Evolutionary conservation across 805 yeast species (phyloP).

Genomic region (Saturnispora sekii): DNA sequence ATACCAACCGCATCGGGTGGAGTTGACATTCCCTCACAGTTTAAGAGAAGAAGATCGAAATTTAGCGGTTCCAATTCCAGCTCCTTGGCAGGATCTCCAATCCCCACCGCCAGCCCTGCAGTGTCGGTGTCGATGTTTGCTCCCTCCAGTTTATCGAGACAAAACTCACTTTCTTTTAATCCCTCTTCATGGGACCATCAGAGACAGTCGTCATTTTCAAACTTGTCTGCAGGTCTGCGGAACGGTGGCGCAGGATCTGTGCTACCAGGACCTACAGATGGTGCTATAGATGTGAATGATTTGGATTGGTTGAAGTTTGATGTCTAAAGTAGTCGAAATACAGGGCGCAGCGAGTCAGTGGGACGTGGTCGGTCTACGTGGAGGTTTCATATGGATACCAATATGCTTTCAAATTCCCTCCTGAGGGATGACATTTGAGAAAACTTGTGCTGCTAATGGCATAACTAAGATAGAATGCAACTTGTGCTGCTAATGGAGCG

Average conservation of each 20-base stretch:
- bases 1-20: background rate
- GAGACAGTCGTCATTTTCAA: constrained; percentile 10
- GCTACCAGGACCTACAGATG: background rate
- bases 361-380: too few species aligned
- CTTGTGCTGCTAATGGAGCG: too few species aligned
- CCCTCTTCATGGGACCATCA: constrained; percentile 13
- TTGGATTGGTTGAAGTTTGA: constrained; percentile 30
- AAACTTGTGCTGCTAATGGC: too few species aligned
- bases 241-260: too few species aligned
- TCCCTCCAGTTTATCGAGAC: constrained; percentile 18
- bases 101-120: constrained; percentile 8
- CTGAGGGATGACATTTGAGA: too few species aligned
- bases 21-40: constrained; percentile 13
- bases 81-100: constrained; percentile 16
- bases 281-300: constrained; percentile 17
- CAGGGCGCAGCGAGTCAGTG: too few species aligned
- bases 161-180: constrained; percentile 18
- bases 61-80: constrained; percentile 11
- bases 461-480: too few species aligned
- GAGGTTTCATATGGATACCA: too few species aligned
- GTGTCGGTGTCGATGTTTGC: constrained; percentile 7
- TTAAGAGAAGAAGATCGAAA: constrained; percentile 26
- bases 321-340: constrained; percentile 12
- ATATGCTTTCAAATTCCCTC: too few species aligned
- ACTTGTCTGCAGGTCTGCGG: constrained; percentile 15